Base-by-base conservation (phyloP, 495 filamentous ascomycete genomes). In the Hypoxylon cercidicola region DNA sequence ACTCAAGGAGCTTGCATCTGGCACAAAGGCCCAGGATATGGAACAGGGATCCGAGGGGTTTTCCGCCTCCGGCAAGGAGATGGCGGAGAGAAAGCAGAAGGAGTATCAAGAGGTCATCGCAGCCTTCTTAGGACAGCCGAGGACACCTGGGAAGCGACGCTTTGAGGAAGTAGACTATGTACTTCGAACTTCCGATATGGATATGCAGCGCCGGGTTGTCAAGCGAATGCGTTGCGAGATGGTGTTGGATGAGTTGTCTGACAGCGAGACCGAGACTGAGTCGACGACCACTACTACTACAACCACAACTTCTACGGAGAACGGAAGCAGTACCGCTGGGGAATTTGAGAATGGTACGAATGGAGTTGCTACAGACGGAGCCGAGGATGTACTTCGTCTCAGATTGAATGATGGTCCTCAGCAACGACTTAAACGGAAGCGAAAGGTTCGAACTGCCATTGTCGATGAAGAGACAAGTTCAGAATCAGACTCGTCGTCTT, bases 1-100 rank as follows among this genome's bases (percentile, higher is more conserved):
- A 21, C 75, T 92, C 49, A 80, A 84, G n/a, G 81, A 89, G 60
- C 78, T 80, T 16, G 89, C 90, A 4, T 78, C 81, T 51, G 82
- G 87, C 35, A 78, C 85, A 52, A 79, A 77, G 56, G 74, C 79
- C 28, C 76, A 77, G 57, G 79, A 82, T 64, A 79, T 81, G 71
- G 78, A 84, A 47, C 72, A 77, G 32, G 79, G 77, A 28, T 62
- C 70, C 12, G 73, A 64, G 37, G 78, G 70, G 12, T 83, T 81
- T 62, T 66, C 70, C 25, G 71, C 69, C 40, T 65, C 69, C 20
- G 73, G 70, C 47, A 79, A 79, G 77, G 78, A 80, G 18, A 74
- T 79, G 68, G 49, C 59, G 28, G 74, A 78, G 57, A 68, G 67
- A 45, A 79, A 77, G 53, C 77, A 82, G 41, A 77, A 74, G 50